Percentiles rank a stretch among this genome's conserved stretches.
These are phyloP conservation scores for Senna tora DNA, from an alignment of 306 rosid genomes.

Conservation along the genomic window DNA sequence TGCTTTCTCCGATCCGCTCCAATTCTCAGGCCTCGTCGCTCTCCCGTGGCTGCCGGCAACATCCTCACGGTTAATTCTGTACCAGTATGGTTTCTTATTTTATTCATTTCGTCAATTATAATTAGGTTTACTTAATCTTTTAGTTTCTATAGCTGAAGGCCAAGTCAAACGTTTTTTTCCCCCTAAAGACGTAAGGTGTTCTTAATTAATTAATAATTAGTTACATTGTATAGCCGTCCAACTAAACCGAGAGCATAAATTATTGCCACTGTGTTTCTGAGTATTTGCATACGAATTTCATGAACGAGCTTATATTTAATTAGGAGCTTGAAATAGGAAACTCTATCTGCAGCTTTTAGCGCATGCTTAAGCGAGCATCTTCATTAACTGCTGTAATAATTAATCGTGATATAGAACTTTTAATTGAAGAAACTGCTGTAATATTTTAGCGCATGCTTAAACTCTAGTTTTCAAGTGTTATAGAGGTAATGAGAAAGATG, in stretches of 20 bases:
- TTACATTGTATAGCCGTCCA: not conserved
- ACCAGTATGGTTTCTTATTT: slow-evolving; percentile 39
- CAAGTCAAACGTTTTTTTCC: not conserved
- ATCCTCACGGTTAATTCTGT: slow-evolving; percentile 49
- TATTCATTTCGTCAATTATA: too few relatives aligned
- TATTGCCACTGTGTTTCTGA: not conserved
- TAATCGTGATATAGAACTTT: not conserved
- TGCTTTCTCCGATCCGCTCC: slow-evolving; percentile 9
- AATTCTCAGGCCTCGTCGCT: slow-evolving; percentile 33
- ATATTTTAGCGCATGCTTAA: too few relatives aligned
- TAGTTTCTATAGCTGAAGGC: not conserved
- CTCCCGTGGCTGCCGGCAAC: slow-evolving; percentile 36
- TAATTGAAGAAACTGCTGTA: too few relatives aligned
- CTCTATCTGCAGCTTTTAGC: not conserved
- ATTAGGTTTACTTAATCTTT: too few relatives aligned
- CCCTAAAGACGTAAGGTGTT: too few relatives aligned
- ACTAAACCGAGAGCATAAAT: not conserved
- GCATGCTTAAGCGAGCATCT: not conserved
- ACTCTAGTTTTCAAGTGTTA: not conserved
- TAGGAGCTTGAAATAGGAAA: not conserved
- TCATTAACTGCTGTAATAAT: not conserved
- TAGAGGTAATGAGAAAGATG: not conserved
- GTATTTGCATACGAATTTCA: not conserved
- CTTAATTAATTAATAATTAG: not conserved
- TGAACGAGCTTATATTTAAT: not conserved